phyloP scores from a whole-genome alignment of 75 land plant genomes.

The Cunninghamia lanceolata region DNA sequence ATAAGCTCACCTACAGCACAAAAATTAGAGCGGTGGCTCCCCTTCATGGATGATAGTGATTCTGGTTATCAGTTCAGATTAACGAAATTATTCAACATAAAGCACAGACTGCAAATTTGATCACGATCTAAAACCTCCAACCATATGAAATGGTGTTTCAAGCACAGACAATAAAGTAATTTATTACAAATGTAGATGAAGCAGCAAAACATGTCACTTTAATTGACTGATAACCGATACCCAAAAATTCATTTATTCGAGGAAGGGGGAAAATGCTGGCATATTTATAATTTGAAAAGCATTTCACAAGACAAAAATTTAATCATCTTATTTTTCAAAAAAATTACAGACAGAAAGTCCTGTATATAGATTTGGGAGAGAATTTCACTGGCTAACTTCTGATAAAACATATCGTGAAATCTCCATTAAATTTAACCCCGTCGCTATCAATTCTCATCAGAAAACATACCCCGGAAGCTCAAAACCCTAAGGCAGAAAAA shows the following conservation, averaged over 20 bases:
- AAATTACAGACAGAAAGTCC: no score
- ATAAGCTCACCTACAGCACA: no score
- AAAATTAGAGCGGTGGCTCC: no score
- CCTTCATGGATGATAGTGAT: no score
- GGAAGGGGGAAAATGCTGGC: no score
- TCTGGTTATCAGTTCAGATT: not conserved
- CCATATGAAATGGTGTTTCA: not conserved
- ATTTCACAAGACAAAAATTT: no score
- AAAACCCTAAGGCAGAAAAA: not conserved
- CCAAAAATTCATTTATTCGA: not conserved
- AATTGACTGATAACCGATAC: not conserved
- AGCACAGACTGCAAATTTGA: not conserved
- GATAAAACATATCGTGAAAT: not conserved
- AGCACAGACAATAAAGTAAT: not conserved
- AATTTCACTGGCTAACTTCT: no score
- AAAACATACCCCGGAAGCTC: not conserved
- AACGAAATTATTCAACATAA: not conserved
- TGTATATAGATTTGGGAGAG: no score
- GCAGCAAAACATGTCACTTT: not conserved
- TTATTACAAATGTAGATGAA: not conserved
- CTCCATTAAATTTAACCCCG: not conserved
- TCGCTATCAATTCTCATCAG: not conserved
- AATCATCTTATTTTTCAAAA: no score
- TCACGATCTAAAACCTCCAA: not conserved
- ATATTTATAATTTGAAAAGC: no score